A percentile compares a stretch with the other conserved stretches of the same genome.
Conservation (phyloP, 1,139 yeast species). For the Saccharomyces hybrid region DNA sequence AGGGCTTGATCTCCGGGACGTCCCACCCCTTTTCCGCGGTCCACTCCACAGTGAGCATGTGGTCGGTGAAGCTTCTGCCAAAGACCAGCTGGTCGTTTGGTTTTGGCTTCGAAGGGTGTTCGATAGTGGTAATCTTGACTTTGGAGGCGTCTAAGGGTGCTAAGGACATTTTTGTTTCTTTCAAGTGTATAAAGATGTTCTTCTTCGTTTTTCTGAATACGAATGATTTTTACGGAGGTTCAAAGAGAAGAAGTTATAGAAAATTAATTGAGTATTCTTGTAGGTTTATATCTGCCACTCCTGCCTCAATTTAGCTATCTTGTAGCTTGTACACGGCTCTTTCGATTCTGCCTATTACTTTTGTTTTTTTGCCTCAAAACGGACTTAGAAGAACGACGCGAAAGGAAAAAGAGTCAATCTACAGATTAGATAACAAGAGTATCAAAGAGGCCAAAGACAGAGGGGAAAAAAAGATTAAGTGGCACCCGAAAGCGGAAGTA, state of each 20-base stretch:
- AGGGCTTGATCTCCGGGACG: conserved; percentile 76
- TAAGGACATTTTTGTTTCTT: neutral
- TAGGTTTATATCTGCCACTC: too few relatives aligned
- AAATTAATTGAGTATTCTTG: too few relatives aligned
- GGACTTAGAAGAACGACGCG: neutral
- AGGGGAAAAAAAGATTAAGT: neutral
- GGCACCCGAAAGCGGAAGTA: neutral
- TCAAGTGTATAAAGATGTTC: too few relatives aligned
- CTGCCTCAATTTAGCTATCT: too few relatives aligned
- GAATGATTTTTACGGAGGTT: too few relatives aligned
- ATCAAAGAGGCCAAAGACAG: neutral
- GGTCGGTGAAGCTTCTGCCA: conserved; percentile 84
- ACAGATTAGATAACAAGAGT: neutral
- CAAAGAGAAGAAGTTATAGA: too few relatives aligned
- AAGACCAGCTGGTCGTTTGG: conserved; percentile 74
- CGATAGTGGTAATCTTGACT: conserved; percentile 49
- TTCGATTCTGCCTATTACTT: neutral
- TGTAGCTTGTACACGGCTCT: neutral
- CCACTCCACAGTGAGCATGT: conserved; percentile 88
- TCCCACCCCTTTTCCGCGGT: conserved; percentile 72
- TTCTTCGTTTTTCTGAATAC: too few relatives aligned
- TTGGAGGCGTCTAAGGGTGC: conserved; percentile 63
- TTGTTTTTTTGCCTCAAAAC: neutral
- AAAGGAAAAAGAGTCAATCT: neutral
- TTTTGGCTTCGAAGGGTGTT: conserved; percentile 53